Evolutionary conservation across 148 eudicot species (phyloP).

Genomic region (Amaranthus cruentus): DNA sequence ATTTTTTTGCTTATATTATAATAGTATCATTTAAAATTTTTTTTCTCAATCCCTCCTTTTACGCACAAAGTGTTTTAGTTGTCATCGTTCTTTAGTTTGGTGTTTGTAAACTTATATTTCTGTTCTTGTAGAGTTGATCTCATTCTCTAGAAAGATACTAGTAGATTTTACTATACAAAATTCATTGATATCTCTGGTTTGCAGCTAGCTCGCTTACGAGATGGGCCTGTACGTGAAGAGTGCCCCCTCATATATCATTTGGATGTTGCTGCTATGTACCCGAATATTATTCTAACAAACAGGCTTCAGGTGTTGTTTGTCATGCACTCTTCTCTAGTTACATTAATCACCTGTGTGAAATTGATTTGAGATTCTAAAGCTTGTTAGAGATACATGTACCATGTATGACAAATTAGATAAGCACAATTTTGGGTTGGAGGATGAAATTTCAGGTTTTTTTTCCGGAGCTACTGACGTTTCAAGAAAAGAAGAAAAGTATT

Average conservation of each 20-base stretch:
- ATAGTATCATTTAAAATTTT: neutral
- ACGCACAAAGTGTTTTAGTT: neutral
- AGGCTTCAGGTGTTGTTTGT: slow-evolving; percentile 82
- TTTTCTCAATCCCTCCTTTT: neutral
- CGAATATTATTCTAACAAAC: slow-evolving; percentile 94
- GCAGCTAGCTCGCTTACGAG: slow-evolving; percentile 74
- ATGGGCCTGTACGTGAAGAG: slow-evolving; percentile 87
- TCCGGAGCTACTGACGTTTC: too few relatives aligned
- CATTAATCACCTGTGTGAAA: neutral
- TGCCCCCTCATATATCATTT: slow-evolving; percentile 95
- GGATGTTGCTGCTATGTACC: slow-evolving; percentile 99
- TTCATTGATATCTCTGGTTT: slow-evolving; percentile 15
- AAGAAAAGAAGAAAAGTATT: too few relatives aligned
- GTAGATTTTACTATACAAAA: slow-evolving; percentile 2
- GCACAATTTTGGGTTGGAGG: neutral
- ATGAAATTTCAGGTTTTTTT: too few relatives aligned
- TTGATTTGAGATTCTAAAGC: neutral
- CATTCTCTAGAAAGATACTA: neutral
- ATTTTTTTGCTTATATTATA: neutral
- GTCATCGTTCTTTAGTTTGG: neutral
- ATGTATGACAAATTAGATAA: too few relatives aligned
- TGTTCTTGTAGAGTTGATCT: neutral
- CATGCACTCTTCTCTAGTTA: slow-evolving; percentile 4
- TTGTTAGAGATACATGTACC: neutral
- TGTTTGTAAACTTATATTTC: neutral